Evolutionary conservation across 140 eudicot genomes (phyloP), one percentile per base, ranked within the genome.

Genomic region (Bidens hawaiensis): DNA sequence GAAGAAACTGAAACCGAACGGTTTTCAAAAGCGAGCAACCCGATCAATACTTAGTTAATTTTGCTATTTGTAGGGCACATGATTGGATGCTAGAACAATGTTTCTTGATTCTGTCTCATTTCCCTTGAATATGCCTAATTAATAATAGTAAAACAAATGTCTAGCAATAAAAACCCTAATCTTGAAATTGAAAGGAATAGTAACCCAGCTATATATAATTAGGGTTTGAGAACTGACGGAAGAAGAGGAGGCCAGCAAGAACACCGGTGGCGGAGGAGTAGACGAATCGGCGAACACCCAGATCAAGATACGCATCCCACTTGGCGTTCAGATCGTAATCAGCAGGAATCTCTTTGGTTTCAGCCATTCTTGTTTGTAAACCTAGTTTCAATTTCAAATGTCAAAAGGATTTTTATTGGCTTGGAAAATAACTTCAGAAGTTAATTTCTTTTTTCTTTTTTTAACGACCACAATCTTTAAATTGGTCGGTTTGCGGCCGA

Each of bases 291-390:
- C 96, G 89, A 28, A 84, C 76, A 31, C 89, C 83, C 75, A 87
- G 71, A 87, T 87, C 96, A 36, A 84, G 77, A 55, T 81, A 87
- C 0, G 94, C 84, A 16, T 87, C 96, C 94, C 86, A 87, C 62
- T 84, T 81, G 10, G 88, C 84, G 69, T 87, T 70, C 51, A 81
- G 34, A 64, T 84, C 84, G 71, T 74, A 74, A 17, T 73, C 70
- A 17, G 75, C 56, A 4, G 78, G 62, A 41, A 79, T 65, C 61
- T 65, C 70, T 68, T 66, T 82, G 71, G 47, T 83, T 53, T 77
- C 85, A 7, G 73, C 85, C 80, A 69, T 75, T 58, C 27, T 6
- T 17, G 61, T 34, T 60, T 69, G 23, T 4, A 60, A 60, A 70
- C 34, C 57, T 58, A 36, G 13, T n/a, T n/a, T n/a, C n/a, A 12